Evolutionary conservation across 257 asterid species (phyloP).

Genomic region (Phtheirospermum japonicum): DNA sequence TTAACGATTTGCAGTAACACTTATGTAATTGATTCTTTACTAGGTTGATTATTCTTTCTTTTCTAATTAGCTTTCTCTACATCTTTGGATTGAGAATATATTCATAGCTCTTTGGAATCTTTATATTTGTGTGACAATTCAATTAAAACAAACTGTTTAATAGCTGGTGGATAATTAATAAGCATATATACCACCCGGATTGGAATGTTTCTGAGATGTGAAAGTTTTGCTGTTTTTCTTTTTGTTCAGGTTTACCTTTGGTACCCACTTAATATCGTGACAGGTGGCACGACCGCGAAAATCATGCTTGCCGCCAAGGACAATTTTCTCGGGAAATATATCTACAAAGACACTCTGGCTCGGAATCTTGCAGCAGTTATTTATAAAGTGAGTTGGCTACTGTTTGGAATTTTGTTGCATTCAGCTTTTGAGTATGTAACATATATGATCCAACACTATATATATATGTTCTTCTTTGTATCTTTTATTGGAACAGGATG

Average conservation of each 20-base stretch:
- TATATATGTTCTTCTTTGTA: not conserved
- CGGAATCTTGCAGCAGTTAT: slow-evolving; percentile 92
- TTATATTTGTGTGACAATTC: no score
- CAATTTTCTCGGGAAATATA: slow-evolving; percentile 87
- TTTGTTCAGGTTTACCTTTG: slow-evolving; percentile 81
- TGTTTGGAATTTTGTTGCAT: not conserved
- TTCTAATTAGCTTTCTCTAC: not conserved
- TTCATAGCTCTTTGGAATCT: not conserved
- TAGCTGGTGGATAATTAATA: slow-evolving; percentile 10
- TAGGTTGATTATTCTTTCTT: no score
- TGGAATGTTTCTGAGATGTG: slow-evolving; percentile 1
- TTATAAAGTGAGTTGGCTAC: slow-evolving; percentile 56
- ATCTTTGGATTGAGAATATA: not conserved
- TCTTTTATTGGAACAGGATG: slow-evolving; percentile 60
- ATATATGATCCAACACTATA: not conserved
- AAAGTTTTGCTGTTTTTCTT: slow-evolving; percentile 11
- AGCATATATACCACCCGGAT: not conserved
- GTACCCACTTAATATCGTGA: slow-evolving; percentile 87
- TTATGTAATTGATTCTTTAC: not conserved
- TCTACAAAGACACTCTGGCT: slow-evolving; percentile 89
- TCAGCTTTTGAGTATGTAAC: not conserved
- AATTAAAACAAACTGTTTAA: not conserved
- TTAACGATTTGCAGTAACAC: no score
- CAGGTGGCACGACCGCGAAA: slow-evolving; percentile 97
- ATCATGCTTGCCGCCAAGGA: slow-evolving; percentile 96